A percentile compares a stretch with the other conserved stretches of the same genome.
Evolutionary conservation across 257 asterid species (phyloP).

Genomic region (Hygrophila difformis): DNA sequence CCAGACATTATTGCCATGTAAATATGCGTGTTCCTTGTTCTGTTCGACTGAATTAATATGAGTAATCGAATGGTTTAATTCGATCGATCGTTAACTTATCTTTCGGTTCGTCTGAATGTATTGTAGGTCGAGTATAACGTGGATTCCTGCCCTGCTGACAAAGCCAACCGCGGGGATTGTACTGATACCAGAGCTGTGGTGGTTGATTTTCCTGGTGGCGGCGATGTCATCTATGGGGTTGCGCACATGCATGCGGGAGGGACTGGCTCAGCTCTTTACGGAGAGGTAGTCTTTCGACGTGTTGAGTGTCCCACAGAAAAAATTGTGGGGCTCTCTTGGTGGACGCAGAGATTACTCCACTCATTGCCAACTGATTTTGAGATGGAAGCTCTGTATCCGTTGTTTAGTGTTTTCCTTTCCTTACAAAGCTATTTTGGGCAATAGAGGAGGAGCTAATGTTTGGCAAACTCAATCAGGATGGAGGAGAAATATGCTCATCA

Average conservation of each 20-base stretch:
- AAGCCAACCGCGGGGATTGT: slow-evolving; percentile 9
- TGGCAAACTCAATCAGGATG: slow-evolving; percentile 33
- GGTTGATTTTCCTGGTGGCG: slow-evolving; percentile 46
- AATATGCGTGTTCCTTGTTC: neutral
- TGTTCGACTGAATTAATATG: too few species aligned
- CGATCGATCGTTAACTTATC: too few species aligned
- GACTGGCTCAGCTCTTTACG: slow-evolving; percentile 49
- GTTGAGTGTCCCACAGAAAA: too few species aligned
- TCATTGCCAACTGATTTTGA: too few species aligned
- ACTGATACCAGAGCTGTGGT: slow-evolving; percentile 30
- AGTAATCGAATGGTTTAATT: too few species aligned
- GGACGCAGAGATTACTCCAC: too few species aligned
- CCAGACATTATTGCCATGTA: slow-evolving; percentile 28
- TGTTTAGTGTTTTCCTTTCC: too few species aligned
- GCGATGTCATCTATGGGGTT: slow-evolving; percentile 65
- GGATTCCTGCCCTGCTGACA: slow-evolving; percentile 36
- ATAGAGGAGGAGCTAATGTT: neutral
- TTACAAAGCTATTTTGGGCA: too few species aligned
- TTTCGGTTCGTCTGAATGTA: too few species aligned
- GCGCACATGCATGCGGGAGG: slow-evolving; percentile 86
- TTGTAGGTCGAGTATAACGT: slow-evolving; percentile 57
- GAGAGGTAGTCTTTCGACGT: slow-evolving; percentile 76
- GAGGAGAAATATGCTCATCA: slow-evolving; percentile 56
- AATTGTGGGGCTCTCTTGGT: too few species aligned
- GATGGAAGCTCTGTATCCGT: too few species aligned